Conservation (phyloP, 306 rosid species). For the Glycine soja region DNA sequence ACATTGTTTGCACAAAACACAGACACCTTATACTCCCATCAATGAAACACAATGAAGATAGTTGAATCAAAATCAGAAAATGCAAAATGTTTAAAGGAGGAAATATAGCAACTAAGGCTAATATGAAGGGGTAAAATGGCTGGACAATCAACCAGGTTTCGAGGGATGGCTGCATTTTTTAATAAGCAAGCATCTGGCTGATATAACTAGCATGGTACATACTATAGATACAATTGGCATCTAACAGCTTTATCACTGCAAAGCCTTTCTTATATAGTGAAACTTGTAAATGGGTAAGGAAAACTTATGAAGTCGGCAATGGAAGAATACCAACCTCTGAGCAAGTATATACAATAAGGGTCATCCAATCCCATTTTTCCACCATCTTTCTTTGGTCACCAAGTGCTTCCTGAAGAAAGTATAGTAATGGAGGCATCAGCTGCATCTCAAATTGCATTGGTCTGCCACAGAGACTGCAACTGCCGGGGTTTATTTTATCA, state of each 20-base stretch:
- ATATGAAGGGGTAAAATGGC: background rate
- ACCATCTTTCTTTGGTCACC: constrained; percentile 58
- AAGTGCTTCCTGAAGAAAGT: constrained; percentile 77
- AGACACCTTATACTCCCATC: background rate
- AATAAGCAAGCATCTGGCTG: background rate
- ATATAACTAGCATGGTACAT: background rate
- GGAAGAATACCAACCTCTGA: constrained; percentile 62
- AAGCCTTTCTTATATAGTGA: constrained; percentile 13
- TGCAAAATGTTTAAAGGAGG: background rate
- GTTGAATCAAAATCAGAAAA: background rate
- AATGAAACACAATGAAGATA: constrained; percentile 23
- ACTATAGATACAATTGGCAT: background rate
- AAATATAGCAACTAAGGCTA: constrained; percentile 34
- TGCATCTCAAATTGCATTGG: constrained; percentile 86
- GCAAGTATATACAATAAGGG: constrained; percentile 78
- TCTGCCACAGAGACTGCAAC: constrained; percentile 73
- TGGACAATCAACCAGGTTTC: constrained; percentile 15
- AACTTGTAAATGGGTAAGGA: constrained; percentile 11
- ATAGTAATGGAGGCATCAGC: constrained; percentile 83
- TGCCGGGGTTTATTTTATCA: constrained; percentile 66
- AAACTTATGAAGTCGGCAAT: constrained; percentile 23
- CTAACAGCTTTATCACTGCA: constrained; percentile 1
- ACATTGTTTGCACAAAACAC: constrained; percentile 1
- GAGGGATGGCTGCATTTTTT: background rate
- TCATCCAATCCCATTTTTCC: constrained; percentile 93